These are phyloP conservation scores for Trichosphaerium sp. DNA, from an alignment of 78 protist species.

Conservation along the genomic window DNA sequence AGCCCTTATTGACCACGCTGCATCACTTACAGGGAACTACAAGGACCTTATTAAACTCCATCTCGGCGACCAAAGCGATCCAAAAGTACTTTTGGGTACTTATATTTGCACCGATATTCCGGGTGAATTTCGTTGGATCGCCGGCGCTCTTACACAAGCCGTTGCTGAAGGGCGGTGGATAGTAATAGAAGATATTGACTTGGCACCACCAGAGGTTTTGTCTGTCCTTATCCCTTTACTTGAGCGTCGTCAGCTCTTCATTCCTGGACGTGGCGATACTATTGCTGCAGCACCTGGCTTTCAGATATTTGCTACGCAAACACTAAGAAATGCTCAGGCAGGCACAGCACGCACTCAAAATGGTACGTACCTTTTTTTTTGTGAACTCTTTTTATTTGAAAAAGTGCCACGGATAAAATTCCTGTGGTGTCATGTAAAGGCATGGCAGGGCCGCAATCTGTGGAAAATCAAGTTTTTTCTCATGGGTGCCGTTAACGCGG, in stretches of 20 bases:
- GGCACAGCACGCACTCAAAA: constrained; percentile 19
- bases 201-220: constrained; percentile 79
- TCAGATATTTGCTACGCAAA: constrained; percentile 74
- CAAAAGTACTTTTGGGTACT: constrained; percentile 82
- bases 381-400: too few species aligned
- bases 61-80: constrained; percentile 86
- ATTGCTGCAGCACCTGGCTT: constrained; percentile 73
- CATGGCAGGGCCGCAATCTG: too few species aligned
- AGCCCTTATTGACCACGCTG: constrained; percentile 52
- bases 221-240: constrained; percentile 72
- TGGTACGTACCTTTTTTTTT: too few species aligned
- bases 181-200: constrained; percentile 88
- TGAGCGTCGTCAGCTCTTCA: constrained; percentile 47
- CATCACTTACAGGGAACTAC: constrained; percentile 35
- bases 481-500: too few species aligned
- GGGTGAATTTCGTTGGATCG: constrained; percentile 92
- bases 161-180: constrained; percentile 83
- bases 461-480: too few species aligned
- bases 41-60: constrained; percentile 47
- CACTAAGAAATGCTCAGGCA: background rate
- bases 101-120: constrained; percentile 79
- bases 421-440: too few species aligned
- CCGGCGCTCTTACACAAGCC: constrained; percentile 78
- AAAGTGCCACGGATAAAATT: too few species aligned
- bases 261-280: constrained; percentile 66